Conservation (phyloP, 2,329 filamentous ascomycete species). For the Fusarium acutatum region DNA sequence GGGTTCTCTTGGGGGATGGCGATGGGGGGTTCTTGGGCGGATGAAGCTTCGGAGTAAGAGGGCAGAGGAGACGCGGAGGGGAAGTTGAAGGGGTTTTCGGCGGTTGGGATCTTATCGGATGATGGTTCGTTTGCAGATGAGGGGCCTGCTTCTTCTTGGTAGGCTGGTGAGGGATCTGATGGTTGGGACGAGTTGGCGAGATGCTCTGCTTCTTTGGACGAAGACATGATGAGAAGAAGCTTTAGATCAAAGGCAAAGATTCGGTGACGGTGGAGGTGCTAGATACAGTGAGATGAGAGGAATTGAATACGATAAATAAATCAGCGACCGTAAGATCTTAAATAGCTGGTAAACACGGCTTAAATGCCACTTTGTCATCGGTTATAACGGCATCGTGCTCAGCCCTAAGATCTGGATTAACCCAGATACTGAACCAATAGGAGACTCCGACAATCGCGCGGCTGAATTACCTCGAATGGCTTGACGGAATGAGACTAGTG, state of each 20-base stretch:
- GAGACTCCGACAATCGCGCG: neutral
- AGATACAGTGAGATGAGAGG: neutral
- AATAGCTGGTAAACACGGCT: neutral
- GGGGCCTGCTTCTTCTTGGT: neutral
- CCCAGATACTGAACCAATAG: neutral
- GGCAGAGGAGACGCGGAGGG: no score
- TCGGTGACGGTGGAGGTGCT: accelerated
- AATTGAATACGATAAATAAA: neutral
- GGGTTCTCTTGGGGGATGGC: no score
- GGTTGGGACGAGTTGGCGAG: neutral
- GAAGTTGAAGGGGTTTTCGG: no score
- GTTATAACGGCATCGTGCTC: slow-evolving; percentile 20
- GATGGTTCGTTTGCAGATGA: neutral
- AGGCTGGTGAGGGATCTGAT: neutral
- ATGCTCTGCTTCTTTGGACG: slow-evolving; percentile 25
- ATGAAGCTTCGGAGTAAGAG: no score
- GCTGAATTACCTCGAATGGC: slow-evolving; percentile 1
- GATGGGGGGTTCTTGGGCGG: no score
- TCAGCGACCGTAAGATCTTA: neutral
- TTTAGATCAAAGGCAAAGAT: neutral
- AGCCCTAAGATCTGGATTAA: slow-evolving; percentile 5
- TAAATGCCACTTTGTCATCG: slow-evolving; percentile 27
- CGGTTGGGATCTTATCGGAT: slow-evolving; percentile 38
- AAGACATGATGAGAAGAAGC: slow-evolving; percentile 2
- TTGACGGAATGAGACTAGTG: neutral